Evolutionary conservation across 352 stramenopile genomes (phyloP), one percentile per base, ranked within the genome.

Genomic region (Phytophthora rubi): DNA sequence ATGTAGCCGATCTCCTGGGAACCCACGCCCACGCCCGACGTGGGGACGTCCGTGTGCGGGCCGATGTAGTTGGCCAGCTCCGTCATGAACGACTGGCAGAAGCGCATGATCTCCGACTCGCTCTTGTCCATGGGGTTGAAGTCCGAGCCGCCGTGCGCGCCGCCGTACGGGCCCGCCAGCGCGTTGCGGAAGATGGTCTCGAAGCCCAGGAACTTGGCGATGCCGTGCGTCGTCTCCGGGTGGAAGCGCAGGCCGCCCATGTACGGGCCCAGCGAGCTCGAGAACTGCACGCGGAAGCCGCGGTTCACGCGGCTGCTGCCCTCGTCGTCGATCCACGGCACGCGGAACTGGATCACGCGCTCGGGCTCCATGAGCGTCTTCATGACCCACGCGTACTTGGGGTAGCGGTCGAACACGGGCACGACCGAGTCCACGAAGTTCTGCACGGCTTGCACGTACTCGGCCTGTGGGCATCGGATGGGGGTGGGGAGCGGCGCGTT

Each of bases 11-110:
- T 97, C 82, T 99, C 98, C 63, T 97, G 90, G 8, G 90, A 73
- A 12, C 94, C 95, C 18, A 98, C 95, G 51, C 96, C 97, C 48
- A 98, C 96, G 23, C 97, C 98, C 68, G 98, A 98, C 10, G 90
- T 98, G 13, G 97, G 97, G 64, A 97, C 90, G 76, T 99, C 97
- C 61, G 96, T 88, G 80, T 98, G 93, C 10, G 96, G 95, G 7
- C 97, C 98, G 73, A 99, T 98, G 85, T 99, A 99, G 75, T 99
- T 99, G 65, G 92, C 89, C 54, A 99, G 80, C 75, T 99, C 97
- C 2, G 95, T 99, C 95, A 99, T 99, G 82, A 98, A 99, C 47
- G 85, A 97, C 82, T 99, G 97, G 71, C 97, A 99, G 78, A 99
- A 99, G 53, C 97, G 88, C 85, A 99, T 98, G 68, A 99, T 96